phyloP scores from a whole-genome alignment of 139 green algal genomes.

The Ettlia oleoabundans region DNA sequence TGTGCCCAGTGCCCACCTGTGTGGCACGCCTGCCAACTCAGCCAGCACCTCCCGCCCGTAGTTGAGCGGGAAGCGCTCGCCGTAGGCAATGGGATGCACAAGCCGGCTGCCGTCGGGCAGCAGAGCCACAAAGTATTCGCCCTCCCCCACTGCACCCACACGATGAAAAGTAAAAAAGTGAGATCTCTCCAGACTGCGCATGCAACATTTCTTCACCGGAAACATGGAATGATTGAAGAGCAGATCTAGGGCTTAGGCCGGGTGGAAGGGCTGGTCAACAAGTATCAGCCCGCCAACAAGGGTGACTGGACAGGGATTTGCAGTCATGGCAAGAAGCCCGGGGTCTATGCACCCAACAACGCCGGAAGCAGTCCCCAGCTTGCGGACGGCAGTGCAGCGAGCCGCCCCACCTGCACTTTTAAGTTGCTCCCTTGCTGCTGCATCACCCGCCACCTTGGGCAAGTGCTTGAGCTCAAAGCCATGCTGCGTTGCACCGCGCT shows the following conservation, averaged over 20 bases:
- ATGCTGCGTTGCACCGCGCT: conserved; percentile 33
- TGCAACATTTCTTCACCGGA: too few relatives aligned
- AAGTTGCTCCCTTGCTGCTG: conserved; percentile 44
- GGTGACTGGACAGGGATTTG: too few relatives aligned
- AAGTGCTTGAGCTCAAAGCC: conserved; percentile 46
- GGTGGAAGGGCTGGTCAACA: too few relatives aligned
- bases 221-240: too few relatives aligned
- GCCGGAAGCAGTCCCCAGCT: too few relatives aligned
- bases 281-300: not conserved
- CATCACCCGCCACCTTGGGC: conserved; percentile 27
- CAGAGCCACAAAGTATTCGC: conserved; percentile 82
- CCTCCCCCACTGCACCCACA: conserved; percentile 55
- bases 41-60: conserved; percentile 84
- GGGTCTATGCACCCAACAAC: too few relatives aligned
- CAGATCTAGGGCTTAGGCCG: too few relatives aligned
- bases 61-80: conserved; percentile 76
- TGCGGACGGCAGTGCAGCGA: not conserved
- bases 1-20: not conserved
- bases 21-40: conserved; percentile 64
- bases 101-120: conserved; percentile 84
- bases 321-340: too few relatives aligned
- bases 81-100: conserved; percentile 71
- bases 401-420: not conserved
- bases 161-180: not conserved
- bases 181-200: too few relatives aligned